Evolutionary conservation across 495 filamentous ascomycete genomes (phyloP).

Genomic region (Trichoderma virens): DNA sequence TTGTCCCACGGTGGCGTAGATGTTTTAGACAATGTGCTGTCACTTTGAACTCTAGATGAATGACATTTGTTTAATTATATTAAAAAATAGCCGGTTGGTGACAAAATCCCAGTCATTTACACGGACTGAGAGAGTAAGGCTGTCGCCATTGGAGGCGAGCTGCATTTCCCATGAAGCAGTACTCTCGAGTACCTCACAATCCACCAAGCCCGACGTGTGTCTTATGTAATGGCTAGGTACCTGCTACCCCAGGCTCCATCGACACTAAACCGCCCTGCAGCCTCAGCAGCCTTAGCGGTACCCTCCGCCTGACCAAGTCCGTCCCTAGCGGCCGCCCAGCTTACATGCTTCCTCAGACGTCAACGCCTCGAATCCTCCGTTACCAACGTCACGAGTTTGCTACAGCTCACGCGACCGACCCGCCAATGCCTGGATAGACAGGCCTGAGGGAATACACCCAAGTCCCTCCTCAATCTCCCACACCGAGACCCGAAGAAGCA

Average conservation of each 20-base stretch:
- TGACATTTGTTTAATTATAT: neutral
- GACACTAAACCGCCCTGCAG: slow-evolving; percentile 4
- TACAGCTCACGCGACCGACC: neutral
- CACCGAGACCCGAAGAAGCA: neutral
- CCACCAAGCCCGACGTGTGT: neutral
- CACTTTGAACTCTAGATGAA: neutral
- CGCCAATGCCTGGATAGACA: neutral
- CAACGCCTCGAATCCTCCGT: neutral
- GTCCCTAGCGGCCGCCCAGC: neutral
- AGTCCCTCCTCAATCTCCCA: neutral
- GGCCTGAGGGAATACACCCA: neutral
- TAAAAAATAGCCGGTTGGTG: no score
- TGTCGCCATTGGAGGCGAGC: no score
- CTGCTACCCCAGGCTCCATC: no score
- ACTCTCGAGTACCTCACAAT: neutral
- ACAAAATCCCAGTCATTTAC: neutral
- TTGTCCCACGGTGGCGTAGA: neutral
- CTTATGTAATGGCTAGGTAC: neutral
- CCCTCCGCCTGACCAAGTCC: no score
- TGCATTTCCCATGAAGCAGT: neutral
- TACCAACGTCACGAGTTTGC: neutral
- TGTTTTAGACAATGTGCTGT: slow-evolving; percentile 1
- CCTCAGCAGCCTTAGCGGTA: neutral
- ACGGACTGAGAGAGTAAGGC: no score
- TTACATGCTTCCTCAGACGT: neutral